Percentiles rank a stretch among this genome's conserved stretches.
phyloP scores from a whole-genome alignment of 805 yeast genomes.

The Cyberlindnera maclurae region DNA sequence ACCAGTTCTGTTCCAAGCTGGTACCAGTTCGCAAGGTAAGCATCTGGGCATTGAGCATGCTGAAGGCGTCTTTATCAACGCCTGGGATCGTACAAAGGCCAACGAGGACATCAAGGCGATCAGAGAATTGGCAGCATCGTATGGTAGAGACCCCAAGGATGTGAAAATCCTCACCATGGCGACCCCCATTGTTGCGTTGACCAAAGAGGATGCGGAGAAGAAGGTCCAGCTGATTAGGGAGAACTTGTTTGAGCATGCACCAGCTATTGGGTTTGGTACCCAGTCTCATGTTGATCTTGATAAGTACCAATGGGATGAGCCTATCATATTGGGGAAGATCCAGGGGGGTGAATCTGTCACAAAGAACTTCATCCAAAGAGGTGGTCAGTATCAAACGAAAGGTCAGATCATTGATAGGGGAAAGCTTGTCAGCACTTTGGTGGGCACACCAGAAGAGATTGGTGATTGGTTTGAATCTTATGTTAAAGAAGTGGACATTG shows the following conservation, averaged over 20 bases:
- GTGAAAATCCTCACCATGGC: conserved; percentile 34
- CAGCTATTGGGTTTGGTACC: conserved; percentile 37
- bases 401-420: conserved; percentile 25
- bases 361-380: conserved; percentile 21
- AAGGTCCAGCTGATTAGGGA: conserved; percentile 24
- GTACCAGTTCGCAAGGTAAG: conserved; percentile 33
- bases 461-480: conserved; percentile 34
- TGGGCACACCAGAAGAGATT: conserved; percentile 31
- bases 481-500: conserved; percentile 33
- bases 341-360: conserved; percentile 31
- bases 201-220: conserved; percentile 33
- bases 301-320: conserved; percentile 23
- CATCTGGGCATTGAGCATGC: conserved; percentile 38
- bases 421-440: conserved; percentile 26
- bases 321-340: conserved; percentile 26
- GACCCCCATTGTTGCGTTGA: conserved; percentile 32
- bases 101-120: conserved; percentile 26
- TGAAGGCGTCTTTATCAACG: conserved; percentile 33
- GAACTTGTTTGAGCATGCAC: conserved; percentile 35
- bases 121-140: conserved; percentile 28
- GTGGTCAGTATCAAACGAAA: conserved; percentile 18
- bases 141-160: conserved; percentile 31
- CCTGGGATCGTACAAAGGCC: conserved; percentile 28
- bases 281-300: conserved; percentile 38
- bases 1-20: conserved; percentile 39